These are phyloP conservation scores for Penicillium sp. DNA, from an alignment of 2,329 filamentous ascomycete genomes.

Conservation along the genomic window DNA sequence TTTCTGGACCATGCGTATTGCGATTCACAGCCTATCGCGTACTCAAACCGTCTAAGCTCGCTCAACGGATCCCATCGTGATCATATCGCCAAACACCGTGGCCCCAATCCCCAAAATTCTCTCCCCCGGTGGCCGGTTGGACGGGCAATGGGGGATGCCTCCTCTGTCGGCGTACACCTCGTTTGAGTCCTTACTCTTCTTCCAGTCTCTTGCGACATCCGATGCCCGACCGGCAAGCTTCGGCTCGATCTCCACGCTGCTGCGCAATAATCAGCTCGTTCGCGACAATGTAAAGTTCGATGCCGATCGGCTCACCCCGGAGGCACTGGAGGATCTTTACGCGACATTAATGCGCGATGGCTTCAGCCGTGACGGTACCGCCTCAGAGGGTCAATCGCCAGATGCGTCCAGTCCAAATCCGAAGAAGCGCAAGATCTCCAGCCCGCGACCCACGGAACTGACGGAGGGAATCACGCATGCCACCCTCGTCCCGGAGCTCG, in stretches of 20 bases:
- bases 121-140: slow-evolving; percentile 39
- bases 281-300: slow-evolving; percentile 72
- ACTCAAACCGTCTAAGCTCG: neutral
- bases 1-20: slow-evolving; percentile 21
- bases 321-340: slow-evolving; percentile 78
- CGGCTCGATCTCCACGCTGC: slow-evolving; percentile 69
- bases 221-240: slow-evolving; percentile 69
- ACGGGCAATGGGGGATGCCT: slow-evolving; percentile 57
- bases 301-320: slow-evolving; percentile 70
- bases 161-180: slow-evolving; percentile 70
- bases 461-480: slow-evolving; percentile 67
- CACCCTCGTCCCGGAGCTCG: slow-evolving; percentile 68
- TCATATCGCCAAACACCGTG: slow-evolving; percentile 32
- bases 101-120: slow-evolving; percentile 37
- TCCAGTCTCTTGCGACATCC: slow-evolving; percentile 73
- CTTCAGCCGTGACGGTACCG: slow-evolving; percentile 50
- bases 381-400: slow-evolving; percentile 23
- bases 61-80: neutral
- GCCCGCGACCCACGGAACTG: slow-evolving; percentile 64
- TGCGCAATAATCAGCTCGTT: slow-evolving; percentile 74
- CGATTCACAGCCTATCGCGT: slow-evolving; percentile 8
- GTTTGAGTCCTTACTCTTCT: slow-evolving; percentile 83
- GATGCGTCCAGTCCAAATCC: slow-evolving; percentile 48
- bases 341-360: slow-evolving; percentile 75
- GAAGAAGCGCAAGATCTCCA: slow-evolving; percentile 74